A percentile compares a stretch with the other conserved stretches of the same genome.
Evolutionary conservation across 2,329 filamentous ascomycete species (phyloP).

Genomic region (Aspergillus aculeatinus): DNA sequence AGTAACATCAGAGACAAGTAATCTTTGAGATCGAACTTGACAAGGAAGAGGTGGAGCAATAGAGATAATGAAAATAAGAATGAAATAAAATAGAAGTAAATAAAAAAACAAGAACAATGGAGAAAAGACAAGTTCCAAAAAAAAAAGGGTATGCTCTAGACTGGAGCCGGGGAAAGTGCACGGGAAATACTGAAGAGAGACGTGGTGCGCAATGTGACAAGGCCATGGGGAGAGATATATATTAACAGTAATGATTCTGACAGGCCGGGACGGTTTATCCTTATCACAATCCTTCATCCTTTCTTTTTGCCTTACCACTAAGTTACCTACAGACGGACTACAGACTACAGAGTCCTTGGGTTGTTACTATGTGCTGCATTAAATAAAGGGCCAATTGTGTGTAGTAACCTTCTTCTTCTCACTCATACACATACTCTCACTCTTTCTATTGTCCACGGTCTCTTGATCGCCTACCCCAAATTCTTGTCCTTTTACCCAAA

Average conservation of each 20-base stretch:
- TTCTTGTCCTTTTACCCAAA: neutral
- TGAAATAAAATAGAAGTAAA: too few species aligned
- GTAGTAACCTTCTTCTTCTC: too few species aligned
- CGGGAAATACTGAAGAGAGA: neutral
- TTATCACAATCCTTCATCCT: neutral
- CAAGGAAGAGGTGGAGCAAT: neutral
- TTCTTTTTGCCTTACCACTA: neutral
- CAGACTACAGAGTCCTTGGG: too few species aligned
- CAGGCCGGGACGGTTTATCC: neutral
- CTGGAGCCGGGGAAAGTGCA: neutral
- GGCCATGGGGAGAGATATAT: neutral
- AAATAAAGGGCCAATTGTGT: too few species aligned
- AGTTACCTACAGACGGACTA: too few species aligned
- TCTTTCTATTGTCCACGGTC: too few species aligned
- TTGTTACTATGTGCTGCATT: too few species aligned
- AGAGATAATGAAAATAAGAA: neutral
- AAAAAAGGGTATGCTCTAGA: neutral
- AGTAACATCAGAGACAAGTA: neutral
- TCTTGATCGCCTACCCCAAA: neutral
- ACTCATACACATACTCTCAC: too few species aligned
- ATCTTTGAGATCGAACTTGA: too few species aligned
- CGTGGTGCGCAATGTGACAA: neutral
- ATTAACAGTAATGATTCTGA: neutral
- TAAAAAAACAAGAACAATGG: too few species aligned
- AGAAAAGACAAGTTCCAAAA: too few species aligned